These are phyloP conservation scores for Colletotrichum australisinense DNA, from an alignment of 2,329 filamentous ascomycete species.

Conservation along the genomic window DNA sequence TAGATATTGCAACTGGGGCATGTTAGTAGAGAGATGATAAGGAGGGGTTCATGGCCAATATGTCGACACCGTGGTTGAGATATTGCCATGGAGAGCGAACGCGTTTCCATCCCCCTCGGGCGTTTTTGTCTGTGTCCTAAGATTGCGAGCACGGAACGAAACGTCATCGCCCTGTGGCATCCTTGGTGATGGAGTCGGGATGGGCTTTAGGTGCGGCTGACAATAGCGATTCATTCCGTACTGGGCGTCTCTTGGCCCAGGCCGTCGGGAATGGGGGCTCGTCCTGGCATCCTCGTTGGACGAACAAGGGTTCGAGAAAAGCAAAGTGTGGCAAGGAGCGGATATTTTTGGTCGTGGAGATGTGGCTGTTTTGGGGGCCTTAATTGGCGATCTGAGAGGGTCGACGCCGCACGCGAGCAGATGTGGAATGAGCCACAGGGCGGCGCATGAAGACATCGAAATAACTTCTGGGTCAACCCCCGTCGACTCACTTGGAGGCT, in stretches of 20 bases:
- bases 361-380: conserved; percentile 26
- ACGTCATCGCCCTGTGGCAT: conserved; percentile 30
- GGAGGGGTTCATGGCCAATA: conserved; percentile 6
- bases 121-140: conserved; percentile 18
- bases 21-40: background rate
- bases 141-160: conserved; percentile 25
- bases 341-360: conserved; percentile 33
- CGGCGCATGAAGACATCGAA: conserved; percentile 31
- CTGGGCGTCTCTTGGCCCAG: conserved; percentile 28
- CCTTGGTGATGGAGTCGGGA: conserved; percentile 24
- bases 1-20: conserved; percentile 18
- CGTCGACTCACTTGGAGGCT: conserved; percentile 10
- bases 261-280: conserved; percentile 24
- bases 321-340: conserved; percentile 22
- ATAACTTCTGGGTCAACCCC: conserved; percentile 33
- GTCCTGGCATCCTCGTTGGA: conserved; percentile 28
- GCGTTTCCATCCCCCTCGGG: conserved; percentile 21
- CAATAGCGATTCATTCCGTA: conserved; percentile 22
- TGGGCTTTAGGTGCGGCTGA: conserved; percentile 33
- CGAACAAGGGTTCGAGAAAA: conserved; percentile 30
- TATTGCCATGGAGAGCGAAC: conserved; percentile 25
- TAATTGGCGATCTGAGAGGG: conserved; percentile 16
- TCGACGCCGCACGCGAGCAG: conserved; percentile 24
- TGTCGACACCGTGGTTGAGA: conserved; percentile 4
- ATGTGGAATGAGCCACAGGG: conserved; percentile 29